Conservation (phyloP, 2,329 filamentous ascomycete genomes). For the Escovopsis sp. region DNA sequence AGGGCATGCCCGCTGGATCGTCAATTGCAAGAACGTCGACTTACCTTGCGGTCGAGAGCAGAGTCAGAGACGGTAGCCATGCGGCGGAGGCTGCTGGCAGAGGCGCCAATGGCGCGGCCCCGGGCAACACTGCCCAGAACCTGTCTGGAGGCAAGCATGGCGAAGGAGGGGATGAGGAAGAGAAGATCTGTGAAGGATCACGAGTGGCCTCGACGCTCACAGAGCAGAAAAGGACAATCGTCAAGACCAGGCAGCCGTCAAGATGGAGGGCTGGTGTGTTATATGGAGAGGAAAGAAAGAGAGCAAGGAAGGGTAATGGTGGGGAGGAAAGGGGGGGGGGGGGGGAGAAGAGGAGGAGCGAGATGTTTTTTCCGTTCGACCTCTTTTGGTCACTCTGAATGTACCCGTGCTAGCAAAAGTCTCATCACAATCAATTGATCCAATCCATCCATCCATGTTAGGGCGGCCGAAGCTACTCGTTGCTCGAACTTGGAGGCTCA, state of each 20-base stretch:
- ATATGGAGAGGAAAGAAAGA: conserved; percentile 13
- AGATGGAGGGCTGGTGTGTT: conserved; percentile 4
- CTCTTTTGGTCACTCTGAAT: background rate
- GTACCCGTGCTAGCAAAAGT: no score
- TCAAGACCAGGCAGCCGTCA: conserved; percentile 5
- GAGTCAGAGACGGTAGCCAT: conserved; percentile 80
- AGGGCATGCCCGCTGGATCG: no score
- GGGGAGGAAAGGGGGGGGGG: conserved; percentile 10
- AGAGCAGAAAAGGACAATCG: conserved; percentile 6
- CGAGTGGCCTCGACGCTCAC: conserved; percentile 10
- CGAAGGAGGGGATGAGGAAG: conserved; percentile 18
- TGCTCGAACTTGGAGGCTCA: background rate
- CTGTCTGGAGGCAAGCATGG: conserved; percentile 59
- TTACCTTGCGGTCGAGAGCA: conserved; percentile 77
- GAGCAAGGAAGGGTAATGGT: conserved; percentile 5
- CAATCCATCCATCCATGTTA: conserved; percentile 5
- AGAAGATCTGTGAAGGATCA: conserved; percentile 13
- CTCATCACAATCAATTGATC: conserved; percentile 12
- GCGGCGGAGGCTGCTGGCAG: conserved; percentile 48
- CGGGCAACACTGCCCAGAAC: conserved; percentile 50
- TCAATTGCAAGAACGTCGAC: conserved; percentile 8
- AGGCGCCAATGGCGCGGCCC: conserved; percentile 38
- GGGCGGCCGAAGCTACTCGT: no score
- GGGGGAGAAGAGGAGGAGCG: conserved; percentile 9
- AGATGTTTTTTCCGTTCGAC: conserved; percentile 13